Evolutionary conservation across 176 grass and related monocot species (phyloP), one percentile per base, ranked within the genome.

Genomic region (Saccharum officinarum): DNA sequence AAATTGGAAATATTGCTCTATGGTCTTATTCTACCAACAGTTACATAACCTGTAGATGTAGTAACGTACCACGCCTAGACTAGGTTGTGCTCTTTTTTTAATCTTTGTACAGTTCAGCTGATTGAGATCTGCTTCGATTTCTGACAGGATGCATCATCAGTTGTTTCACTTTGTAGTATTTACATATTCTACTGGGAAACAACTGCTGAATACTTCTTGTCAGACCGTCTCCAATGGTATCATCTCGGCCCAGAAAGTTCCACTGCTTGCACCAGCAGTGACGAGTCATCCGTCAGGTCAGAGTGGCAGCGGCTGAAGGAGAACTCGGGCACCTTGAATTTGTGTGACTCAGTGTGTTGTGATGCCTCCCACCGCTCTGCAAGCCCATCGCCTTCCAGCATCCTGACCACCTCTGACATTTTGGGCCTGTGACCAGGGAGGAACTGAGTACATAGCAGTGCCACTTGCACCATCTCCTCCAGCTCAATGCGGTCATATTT

Each of bases 241-340:
- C 84, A 97, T 85, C 94, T 94, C 8, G 94, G 94, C 67, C 94
- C 94, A 16, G 94, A 97, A 60, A 97, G 91, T 72, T 97, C 94
- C 55, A 97, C 92, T 67, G 91, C 92, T 68, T 97, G 91, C 73
- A 92, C 87, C 70, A 94, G 55, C 54, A 90, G 71, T 3, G 87
- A 89, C 2, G 94, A 97, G 69, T 93, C 89, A 7, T 94, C 94
- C 0, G 85, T 94, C 76, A 93, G 77, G 81, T 92, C 91, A 4
- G 92, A 92, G 82, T 90, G 92, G 71, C 92, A 87, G 39, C 77
- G 85, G 22, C 82, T 55, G 23, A 86, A 89, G 71, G 82, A 87
- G 85, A 93, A 90, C 2, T 93, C 91, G 0, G 91, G 85, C 78
- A 93, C 74, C 73, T 88, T 93, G 85, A 93, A 90, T 46, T 82